Evolutionary conservation across 2,329 filamentous ascomycete species (phyloP), one percentile per base, ranked within the genome.

Genomic region (Meredithiella fracta): DNA sequence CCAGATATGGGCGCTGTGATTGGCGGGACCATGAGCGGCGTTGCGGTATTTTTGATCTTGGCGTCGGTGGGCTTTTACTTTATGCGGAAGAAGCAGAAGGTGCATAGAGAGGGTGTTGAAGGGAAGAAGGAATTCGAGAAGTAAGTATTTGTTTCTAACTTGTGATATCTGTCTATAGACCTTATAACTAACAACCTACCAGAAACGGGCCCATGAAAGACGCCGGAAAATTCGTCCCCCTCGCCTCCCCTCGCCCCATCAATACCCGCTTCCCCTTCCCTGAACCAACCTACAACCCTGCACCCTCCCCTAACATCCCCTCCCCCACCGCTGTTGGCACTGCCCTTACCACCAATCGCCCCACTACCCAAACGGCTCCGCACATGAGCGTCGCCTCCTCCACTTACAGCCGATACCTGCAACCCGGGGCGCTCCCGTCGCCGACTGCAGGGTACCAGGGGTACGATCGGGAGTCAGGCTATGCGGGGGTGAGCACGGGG

Each of bases 1-100:
- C 37, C 47, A 7, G 54, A 66, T n/a, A 71, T 70, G 0, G 74
- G 73, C 1, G 73, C 73, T 40, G 77, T 80, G 34, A 70, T 79
- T 2, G 77, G 77, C 25, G 77, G 74, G 11, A 71, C 70, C 15
- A 68, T 80, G 42, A 72, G 73, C n/a, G 75, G 73, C 15, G 66
- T 76, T 0, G 75, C 72, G 3, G 68, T 69, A 2, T 59, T 78
- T 1, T 65, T 70, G 7, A 67, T 70, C 5, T 59, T 78, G 5
- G 59, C 70, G 4, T 69, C 69, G 0, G 60, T 77, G 0, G 64
- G 63, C 20, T 62, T 75, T 53, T 76, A 70, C 61, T 65, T 74
- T 53, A 65, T 71, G 63, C 65, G 67, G 54, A 73, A 73, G 62
- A 58, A 63, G 17, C 72, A 72, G 66, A 51, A 72, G 7, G 72